Base-by-base conservation (phyloP, 2,329 filamentous ascomycete genomes). In the Claviceps paspali region DNA sequence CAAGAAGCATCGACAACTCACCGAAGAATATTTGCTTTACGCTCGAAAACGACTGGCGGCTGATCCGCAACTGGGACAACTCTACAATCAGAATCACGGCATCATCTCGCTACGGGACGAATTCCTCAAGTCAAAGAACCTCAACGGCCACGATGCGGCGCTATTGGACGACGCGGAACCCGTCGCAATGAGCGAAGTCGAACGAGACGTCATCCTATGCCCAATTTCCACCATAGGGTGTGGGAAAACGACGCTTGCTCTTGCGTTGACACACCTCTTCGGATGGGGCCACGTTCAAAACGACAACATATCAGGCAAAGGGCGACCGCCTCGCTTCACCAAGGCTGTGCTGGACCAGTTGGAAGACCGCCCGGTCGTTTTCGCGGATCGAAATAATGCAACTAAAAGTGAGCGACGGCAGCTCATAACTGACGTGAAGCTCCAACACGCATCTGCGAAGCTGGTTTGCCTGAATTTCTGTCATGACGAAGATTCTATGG, bases 301-400 rank as follows among this genome's bases (percentile, higher is more conserved):
- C 54, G 91, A 98, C 62, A 93, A 98, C 53, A 91, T 98, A 41
- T 76, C 76, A 36, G 84, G 78, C 44, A 80, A 82, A 54, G 72
- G 70, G 38, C 82, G 88, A 26, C 81, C 85, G 3, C 74, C 79
- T 43, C 72, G 75, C 38, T 96, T 98, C 54, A 82, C 80, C 0
- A 69, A 76, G 35, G 73, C 74, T 26, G 67, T 92, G 28, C 68
- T 79, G 36, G 69, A 76, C 18, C 58, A 74, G 38, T 67, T 95
- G 23, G 62, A 71, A 17, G 63, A 70, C 0, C 65, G 76, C 32
- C 69, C 76, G 0, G 88, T 78, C 1, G 86, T 94, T 38, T 76
- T 93, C 50, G 86, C 91, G 2, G 91, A 98, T 57, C 75, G 91
- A 15, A 98, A 98, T 59, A 98, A 95, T 53, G 85, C 94, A 35